phyloP scores from a whole-genome alignment of 2,329 filamentous ascomycete species.

The Ceratocystis huliohia region DNA sequence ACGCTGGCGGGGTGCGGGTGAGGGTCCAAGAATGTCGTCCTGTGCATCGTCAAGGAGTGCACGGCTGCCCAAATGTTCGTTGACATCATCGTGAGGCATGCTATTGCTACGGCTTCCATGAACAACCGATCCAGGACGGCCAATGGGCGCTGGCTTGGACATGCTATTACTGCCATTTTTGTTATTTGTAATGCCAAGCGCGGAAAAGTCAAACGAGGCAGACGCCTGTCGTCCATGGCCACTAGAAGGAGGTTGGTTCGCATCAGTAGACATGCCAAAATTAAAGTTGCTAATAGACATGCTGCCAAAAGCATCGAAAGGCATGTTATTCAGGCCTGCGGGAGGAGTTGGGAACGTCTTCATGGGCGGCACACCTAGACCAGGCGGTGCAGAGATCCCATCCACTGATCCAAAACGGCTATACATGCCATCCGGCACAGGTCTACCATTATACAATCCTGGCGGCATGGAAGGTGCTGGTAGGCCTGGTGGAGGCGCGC shows the following conservation, averaged over 20 bases:
- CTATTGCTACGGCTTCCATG: slow-evolving; percentile 29
- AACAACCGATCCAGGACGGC: slow-evolving; percentile 64
- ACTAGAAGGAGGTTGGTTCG: slow-evolving; percentile 27
- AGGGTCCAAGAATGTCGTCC: slow-evolving; percentile 17
- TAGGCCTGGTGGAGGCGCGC: slow-evolving; percentile 14
- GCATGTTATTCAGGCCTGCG: slow-evolving; percentile 8
- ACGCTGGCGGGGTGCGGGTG: slow-evolving; percentile 9
- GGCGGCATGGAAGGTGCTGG: slow-evolving; percentile 28
- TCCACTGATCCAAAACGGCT: slow-evolving; percentile 18
- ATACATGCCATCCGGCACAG: slow-evolving; percentile 19
- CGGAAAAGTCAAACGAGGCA: slow-evolving; percentile 46
- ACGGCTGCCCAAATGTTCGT: slow-evolving; percentile 76
- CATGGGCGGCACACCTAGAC: slow-evolving; percentile 23
- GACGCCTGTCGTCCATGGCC: slow-evolving; percentile 68
- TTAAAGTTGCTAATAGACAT: slow-evolving; percentile 12
- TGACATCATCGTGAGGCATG: slow-evolving; percentile 48
- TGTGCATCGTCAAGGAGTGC: slow-evolving; percentile 66
- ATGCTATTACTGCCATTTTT: slow-evolving; percentile 34
- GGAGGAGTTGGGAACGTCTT: slow-evolving; percentile 32
- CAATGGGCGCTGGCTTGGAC: slow-evolving; percentile 77
- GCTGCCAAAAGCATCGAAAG: slow-evolving; percentile 15
- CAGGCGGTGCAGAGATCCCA: slow-evolving; percentile 13
- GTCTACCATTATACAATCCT: slow-evolving; percentile 29
- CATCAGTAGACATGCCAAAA: slow-evolving; percentile 4
- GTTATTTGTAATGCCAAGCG: slow-evolving; percentile 25